Base-by-base conservation (phyloP, 1,284 basidiomycete genomes). In the Calocybe gambosa region DNA sequence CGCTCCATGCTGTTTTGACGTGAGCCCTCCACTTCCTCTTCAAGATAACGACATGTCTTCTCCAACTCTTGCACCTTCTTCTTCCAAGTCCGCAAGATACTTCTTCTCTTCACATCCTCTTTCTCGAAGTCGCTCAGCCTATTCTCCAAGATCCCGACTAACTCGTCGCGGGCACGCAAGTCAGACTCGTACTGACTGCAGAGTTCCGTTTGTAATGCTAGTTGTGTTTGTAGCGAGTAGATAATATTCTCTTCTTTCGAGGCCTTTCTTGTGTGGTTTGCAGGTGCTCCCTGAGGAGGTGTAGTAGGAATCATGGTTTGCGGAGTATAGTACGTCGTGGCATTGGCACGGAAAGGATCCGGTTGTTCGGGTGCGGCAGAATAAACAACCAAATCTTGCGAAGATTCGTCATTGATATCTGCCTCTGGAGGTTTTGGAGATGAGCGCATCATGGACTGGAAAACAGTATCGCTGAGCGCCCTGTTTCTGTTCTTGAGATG, bases 281-380 rank as follows among this genome's bases (percentile, higher is more conserved):
- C 56, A n/a, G 29, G 29, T 1, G 50, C 54, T 13, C 67, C 67
- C 33, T 68, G 68, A 0, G 82, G 82, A 13, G 83, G 83, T 0
- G 83, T 84, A 0, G 73, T 70, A 0, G 85, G 82, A 25, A 84
- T 79, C 67, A 81, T 75, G 2, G 76, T 77, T 47, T 82, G 82
- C 2, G 84, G 79, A 0, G 81, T 82, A 57, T 85, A 88, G 57
- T 86, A 87, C 0, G 85, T 85, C 19, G 70, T 80, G n/a, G 85
- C 82, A 55, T 85, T 68, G 1, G 76, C 77, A 21, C 76, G 75
- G 65, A 88, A 87, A 0, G 85, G 85, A 57, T 88, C 85, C 5
- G 82, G 80, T 13, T 44, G 49, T 53, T 80, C 77, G 8, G 70
- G 43, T 3, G 64, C 49, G 2, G 62, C 56, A 1, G 69, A 58